Evolutionary conservation across 306 rosid species (phyloP), one percentile per base, ranked within the genome.

Genomic region (Urtica urens): DNA sequence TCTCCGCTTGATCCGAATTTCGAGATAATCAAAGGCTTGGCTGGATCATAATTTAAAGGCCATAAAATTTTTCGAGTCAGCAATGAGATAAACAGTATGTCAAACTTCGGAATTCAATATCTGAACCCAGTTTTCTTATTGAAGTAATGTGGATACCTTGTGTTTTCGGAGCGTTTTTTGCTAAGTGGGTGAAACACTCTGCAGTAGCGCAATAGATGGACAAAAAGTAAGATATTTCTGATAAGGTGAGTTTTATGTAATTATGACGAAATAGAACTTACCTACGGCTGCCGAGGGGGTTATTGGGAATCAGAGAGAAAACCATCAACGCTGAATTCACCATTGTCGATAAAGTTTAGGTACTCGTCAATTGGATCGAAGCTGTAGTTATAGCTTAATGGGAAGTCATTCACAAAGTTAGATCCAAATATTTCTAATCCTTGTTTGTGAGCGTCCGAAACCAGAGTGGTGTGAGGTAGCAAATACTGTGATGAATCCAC

Each of bases 1-100:
- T 82, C 94, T 63, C 94, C 96, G 46, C 99, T 92, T 46, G 96
- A 78, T 63, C 96, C 99, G 53, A 15, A 68, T 69, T 82, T 75
- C 17, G 96, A 92, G 52, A 85, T 82, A 51, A 92, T 74, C 81
- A 82, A 69, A 51, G 77, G 65, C 23, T 58, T 72, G 5, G 3
- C 93, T 85, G 75, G 33, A 75, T 43, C 37, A 56, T 46, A 45
- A 74, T 31, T 26, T 38, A 39, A 64, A 64, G 19, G 38, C 37
- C 62, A 4, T 18, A 41, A 27, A 28, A 24, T 19, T 14, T 21
- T 49, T 42, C 56, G 57, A 52, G 63, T 4, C 21, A n/a, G n/a
- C n/a, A n/a, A n/a, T n/a, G n/a, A n/a, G n/a, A n/a, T n/a, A n/a
- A n/a, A n/a, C 33, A 28, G 33, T 28, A 28, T 10, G 10, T 28